Evolutionary conservation across 805 yeast species (phyloP), one percentile per base, ranked within the genome.

Genomic region (Lipomyces orientalis): DNA sequence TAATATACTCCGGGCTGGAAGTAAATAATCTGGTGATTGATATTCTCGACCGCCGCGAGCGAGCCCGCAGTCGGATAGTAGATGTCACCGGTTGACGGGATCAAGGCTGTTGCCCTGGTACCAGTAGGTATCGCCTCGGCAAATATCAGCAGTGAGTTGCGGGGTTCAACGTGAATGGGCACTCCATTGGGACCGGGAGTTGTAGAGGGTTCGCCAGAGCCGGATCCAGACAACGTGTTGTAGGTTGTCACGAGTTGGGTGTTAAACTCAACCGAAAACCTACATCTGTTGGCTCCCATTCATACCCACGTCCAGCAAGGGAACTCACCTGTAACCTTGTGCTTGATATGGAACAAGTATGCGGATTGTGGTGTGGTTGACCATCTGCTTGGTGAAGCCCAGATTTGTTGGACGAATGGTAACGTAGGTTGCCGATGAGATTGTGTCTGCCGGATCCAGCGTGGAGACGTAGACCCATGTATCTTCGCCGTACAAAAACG

Each of bases 131-230:
- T 39, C 3, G 49, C 16, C n/a, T 39, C 49, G n/a, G 54, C 54
- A 49, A 49, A 49, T n/a, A 49, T 49, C 54, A 49, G 29, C 9
- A 49, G 54, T 16, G 54, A 39, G n/a, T 39, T 39, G n/a, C 49
- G 49, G 16, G 49, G 49, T 16, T 39, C 49, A 12, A 39, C 49
- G 3, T 39, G 49, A 39, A 39, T 39, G n/a, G 49, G 16, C 12
- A 39, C 49, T 39, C 49, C 49, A 39, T 16, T 39, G 49, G 49
- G n/a, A 39, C 49, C 49, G 12, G 49, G 49, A 12, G 49, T 39
- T 16, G 49, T 39, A 39, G 49, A 39, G 12, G 49, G 49, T 16
- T 39, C 3, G n/a, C 49, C 49, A 14, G 12, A 12, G 49, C 49
- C 49, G 3, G 49, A 14, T 16, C 49, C 49, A 39, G 16, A 14